These are phyloP conservation scores for Pythium grandisporangium DNA, from an alignment of 352 stramenopile species.

Conservation along the genomic window DNA sequence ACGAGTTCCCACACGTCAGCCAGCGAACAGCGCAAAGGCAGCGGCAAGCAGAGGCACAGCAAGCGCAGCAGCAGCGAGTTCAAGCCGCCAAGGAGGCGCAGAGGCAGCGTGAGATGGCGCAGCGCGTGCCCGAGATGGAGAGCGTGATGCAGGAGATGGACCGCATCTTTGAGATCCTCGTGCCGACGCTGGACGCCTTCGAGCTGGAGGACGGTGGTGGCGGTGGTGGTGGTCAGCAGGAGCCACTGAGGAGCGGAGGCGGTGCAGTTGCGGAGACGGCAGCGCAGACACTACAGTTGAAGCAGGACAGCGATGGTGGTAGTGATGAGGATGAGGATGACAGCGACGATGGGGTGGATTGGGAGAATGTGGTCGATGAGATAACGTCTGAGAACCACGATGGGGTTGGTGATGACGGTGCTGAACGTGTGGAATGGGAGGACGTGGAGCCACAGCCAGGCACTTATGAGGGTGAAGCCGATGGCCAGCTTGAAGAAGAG, in stretches of 20 bases:
- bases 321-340: slow-evolving; percentile 3
- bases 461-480: background rate
- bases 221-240: background rate
- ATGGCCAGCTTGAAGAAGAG: background rate
- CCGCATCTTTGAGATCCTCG: slow-evolving; percentile 62
- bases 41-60: slow-evolving; percentile 5
- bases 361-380: slow-evolving; percentile 10
- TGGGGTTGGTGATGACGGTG: slow-evolving; percentile 2
- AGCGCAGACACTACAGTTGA: too few relatives aligned
- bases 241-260: too few relatives aligned
- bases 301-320: too few relatives aligned
- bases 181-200: slow-evolving; percentile 67
- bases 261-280: too few relatives aligned
- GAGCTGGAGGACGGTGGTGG: slow-evolving; percentile 8
- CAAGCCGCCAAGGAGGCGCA: slow-evolving; percentile 7
- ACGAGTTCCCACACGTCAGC: slow-evolving; percentile 28
- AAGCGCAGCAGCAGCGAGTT: slow-evolving; percentile 8
- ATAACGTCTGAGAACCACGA: background rate
- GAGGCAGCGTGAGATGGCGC: slow-evolving; percentile 31
- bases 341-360: slow-evolving; percentile 15
- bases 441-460: slow-evolving; percentile 5
- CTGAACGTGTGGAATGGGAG: slow-evolving; percentile 12
- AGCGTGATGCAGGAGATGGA: slow-evolving; percentile 58
- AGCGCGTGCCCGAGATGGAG: slow-evolving; percentile 52
- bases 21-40: slow-evolving; percentile 8